phyloP scores from a whole-genome alignment of 805 yeast genomes.

The Teunomyces tritomae region DNA sequence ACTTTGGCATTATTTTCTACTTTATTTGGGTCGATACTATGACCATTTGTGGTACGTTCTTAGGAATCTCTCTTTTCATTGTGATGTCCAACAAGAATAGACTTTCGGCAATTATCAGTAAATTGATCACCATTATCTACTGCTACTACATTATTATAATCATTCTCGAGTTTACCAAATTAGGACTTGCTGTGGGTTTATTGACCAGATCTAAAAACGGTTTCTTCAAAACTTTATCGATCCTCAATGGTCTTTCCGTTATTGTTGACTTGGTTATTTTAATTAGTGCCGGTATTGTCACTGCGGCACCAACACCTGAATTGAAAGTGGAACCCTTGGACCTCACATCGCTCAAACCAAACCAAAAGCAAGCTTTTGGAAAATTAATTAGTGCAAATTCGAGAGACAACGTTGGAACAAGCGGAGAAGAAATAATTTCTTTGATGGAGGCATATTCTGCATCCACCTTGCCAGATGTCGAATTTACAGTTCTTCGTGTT shows the following conservation, averaged over 20 bases:
- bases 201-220: background rate
- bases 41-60: conserved; percentile 1
- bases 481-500: background rate
- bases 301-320: conserved; percentile 1
- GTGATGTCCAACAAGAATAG: background rate
- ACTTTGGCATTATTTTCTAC: conserved; percentile 1
- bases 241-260: background rate
- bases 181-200: background rate
- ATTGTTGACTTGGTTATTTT: conserved; percentile 1
- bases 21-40: conserved; percentile 1
- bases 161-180: background rate
- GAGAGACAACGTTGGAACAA: background rate
- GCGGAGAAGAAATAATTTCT: conserved; percentile 3
- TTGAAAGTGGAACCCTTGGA: background rate
- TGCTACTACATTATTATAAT: background rate
- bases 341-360: background rate
- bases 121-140: background rate
- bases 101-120: conserved; percentile 1
- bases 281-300: background rate
- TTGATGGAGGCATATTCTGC: conserved; percentile 2
- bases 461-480: background rate
- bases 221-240: background rate
- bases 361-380: conserved; percentile 2
- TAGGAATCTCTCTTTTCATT: conserved; percentile 1
- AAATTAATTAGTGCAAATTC: background rate